These are phyloP conservation scores for Monilinia laxa DNA, from an alignment of 2,329 filamentous ascomycete species.

Conservation along the genomic window DNA sequence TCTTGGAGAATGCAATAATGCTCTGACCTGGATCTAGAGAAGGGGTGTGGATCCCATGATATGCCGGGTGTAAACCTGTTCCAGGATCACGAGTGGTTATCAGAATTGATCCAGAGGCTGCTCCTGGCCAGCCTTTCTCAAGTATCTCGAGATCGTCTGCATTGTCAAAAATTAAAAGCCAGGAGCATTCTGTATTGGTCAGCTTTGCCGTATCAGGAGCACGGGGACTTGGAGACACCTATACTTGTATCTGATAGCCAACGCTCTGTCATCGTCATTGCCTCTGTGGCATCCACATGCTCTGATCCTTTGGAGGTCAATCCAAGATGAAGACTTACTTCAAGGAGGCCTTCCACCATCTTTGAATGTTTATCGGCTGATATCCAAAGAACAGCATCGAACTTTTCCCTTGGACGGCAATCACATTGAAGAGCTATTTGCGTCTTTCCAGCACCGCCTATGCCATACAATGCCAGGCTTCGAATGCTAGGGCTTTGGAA, in stretches of 20 bases:
- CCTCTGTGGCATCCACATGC: slow-evolving; percentile 6
- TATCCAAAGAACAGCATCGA: slow-evolving; percentile 24
- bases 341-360: slow-evolving; percentile 4
- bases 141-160: slow-evolving; percentile 32
- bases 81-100: slow-evolving; percentile 29
- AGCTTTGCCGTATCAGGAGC: slow-evolving; percentile 10
- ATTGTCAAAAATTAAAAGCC: slow-evolving; percentile 37
- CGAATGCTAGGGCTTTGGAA: not conserved
- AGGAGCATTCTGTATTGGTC: slow-evolving; percentile 25
- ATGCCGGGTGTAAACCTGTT: slow-evolving; percentile 4
- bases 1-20: slow-evolving; percentile 8
- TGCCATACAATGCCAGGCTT: slow-evolving; percentile 16
- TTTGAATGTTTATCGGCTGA: not conserved
- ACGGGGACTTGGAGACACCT: not conserved
- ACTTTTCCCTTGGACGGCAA: slow-evolving; percentile 10
- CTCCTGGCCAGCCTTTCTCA: slow-evolving; percentile 27
- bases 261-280: not conserved
- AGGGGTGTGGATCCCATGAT: not conserved
- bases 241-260: slow-evolving; percentile 11
- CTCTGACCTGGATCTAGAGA: not conserved
- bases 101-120: slow-evolving; percentile 27
- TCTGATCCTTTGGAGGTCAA: not conserved
- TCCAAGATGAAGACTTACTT: slow-evolving; percentile 5
- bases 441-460: slow-evolving; percentile 24
- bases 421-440: slow-evolving; percentile 21